These are phyloP conservation scores for Tuber umbilicatum DNA, from an alignment of 495 filamentous ascomycete species.

Conservation along the genomic window DNA sequence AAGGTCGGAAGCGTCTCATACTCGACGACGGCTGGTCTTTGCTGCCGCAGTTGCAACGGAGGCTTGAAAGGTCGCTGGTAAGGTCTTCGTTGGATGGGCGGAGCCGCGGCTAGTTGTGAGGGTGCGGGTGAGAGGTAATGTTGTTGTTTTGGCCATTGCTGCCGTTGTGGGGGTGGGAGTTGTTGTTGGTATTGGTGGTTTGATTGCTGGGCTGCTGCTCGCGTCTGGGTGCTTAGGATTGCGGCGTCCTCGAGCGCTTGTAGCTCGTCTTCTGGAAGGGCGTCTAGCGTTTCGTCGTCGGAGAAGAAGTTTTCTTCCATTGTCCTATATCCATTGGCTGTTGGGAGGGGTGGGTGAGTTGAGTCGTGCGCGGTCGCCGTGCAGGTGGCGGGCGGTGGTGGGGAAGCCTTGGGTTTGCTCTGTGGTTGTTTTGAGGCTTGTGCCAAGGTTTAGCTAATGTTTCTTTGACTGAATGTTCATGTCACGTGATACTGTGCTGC, in stretches of 20 bases:
- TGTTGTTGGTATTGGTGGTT: neutral
- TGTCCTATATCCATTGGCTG: constrained; percentile 26
- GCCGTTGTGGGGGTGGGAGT: neutral
- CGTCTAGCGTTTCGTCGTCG: constrained; percentile 39
- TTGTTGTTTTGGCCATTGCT: constrained; percentile 10
- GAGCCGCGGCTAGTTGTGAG: neutral
- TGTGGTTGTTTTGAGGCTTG: constrained; percentile 16
- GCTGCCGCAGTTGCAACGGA: constrained; percentile 19
- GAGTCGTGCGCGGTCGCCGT: constrained; percentile 2
- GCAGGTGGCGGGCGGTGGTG: neutral
- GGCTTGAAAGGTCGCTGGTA: constrained; percentile 29
- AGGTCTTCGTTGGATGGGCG: neutral
- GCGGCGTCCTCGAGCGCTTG: constrained; percentile 40
- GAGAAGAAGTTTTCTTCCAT: constrained; percentile 40
- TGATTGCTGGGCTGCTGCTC: constrained; percentile 14
- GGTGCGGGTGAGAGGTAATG: neutral
- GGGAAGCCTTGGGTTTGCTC: constrained; percentile 12
- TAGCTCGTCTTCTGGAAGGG: constrained; percentile 38
- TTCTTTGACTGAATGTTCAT: neutral
- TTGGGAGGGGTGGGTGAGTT: neutral
- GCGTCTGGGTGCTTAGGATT: constrained; percentile 27
- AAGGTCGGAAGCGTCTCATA: constrained; percentile 17
- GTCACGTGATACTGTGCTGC: neutral
- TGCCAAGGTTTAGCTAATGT: constrained; percentile 7
- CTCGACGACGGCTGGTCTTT: neutral